A percentile compares a stretch with the other conserved stretches of the same genome.
Conservation (phyloP, 1,284 basidiomycete genomes). For the Boletus sp. region DNA sequence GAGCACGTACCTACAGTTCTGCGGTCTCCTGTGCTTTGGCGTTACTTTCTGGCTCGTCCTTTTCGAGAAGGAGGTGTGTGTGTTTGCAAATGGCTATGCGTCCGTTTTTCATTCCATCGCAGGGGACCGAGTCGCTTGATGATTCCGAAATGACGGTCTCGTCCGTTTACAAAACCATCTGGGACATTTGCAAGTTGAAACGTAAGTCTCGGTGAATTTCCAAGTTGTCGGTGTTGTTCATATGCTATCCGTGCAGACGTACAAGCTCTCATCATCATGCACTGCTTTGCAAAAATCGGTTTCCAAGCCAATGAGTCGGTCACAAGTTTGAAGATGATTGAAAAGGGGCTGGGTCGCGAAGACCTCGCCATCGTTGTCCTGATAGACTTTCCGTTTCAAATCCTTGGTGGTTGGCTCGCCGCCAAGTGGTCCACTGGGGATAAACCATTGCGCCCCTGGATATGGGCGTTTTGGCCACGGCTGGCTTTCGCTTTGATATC, state of each 20-base stretch:
- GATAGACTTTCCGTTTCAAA: slow-evolving; percentile 98
- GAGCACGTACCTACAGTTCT: slow-evolving; percentile 83
- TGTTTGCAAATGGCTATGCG: slow-evolving; percentile 6
- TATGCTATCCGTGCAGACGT: slow-evolving; percentile 58
- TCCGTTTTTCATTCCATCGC: slow-evolving; percentile 6
- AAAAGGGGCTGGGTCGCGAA: slow-evolving; percentile 94
- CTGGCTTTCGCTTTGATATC: slow-evolving; percentile 71
- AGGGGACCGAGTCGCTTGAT: slow-evolving; percentile 71
- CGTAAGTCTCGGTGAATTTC: slow-evolving; percentile 49
- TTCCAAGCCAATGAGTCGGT: slow-evolving; percentile 95
- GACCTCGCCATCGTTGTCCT: slow-evolving; percentile 93
- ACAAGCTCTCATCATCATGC: slow-evolving; percentile 83
- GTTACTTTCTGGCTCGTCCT: slow-evolving; percentile 88
- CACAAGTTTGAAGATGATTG: slow-evolving; percentile 91
- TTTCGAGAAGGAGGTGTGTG: slow-evolving; percentile 85
- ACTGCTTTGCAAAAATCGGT: slow-evolving; percentile 92
- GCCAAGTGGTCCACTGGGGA: slow-evolving; percentile 86
- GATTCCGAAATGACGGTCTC: slow-evolving; percentile 88
- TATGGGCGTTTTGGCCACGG: slow-evolving; percentile 89
- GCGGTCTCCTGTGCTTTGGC: slow-evolving; percentile 74
- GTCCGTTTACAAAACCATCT: slow-evolving; percentile 92
- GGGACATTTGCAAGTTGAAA: slow-evolving; percentile 87
- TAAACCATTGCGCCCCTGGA: slow-evolving; percentile 80
- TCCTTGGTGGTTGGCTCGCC: slow-evolving; percentile 93
- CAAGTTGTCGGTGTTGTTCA: slow-evolving; percentile 1